Evolutionary conservation across 1,139 yeast genomes (phyloP).

Genomic region (Casaregolazyma suthepensis): DNA sequence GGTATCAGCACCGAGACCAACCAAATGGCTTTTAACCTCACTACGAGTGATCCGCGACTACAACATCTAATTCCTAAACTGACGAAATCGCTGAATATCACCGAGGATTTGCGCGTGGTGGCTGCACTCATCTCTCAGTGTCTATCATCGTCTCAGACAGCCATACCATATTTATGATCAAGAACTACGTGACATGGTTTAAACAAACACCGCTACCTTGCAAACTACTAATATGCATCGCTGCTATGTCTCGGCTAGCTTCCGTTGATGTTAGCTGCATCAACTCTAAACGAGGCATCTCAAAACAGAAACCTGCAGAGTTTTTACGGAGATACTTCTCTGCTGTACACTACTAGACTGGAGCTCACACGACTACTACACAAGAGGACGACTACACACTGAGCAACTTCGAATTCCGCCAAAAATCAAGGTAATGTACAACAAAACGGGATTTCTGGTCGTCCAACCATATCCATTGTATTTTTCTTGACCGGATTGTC

Average conservation of each 20-base stretch:
- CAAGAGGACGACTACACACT: not conserved
- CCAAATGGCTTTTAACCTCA: constrained; percentile 4
- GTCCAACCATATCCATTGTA: not conserved
- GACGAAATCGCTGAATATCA: constrained; percentile 6
- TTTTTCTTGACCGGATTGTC: not conserved
- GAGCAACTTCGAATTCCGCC: not conserved
- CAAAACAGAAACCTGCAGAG: not conserved
- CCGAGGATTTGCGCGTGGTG: constrained; percentile 10
- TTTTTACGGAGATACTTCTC: not conserved
- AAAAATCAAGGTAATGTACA: not conserved
- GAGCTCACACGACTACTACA: not conserved
- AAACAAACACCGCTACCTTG: no score
- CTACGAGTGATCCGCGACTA: constrained; percentile 1
- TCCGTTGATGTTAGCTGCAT: not conserved
- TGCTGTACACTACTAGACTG: not conserved
- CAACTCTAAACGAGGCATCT: not conserved
- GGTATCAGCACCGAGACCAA: constrained; percentile 4
- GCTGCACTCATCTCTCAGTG: constrained; percentile 3
- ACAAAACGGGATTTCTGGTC: not conserved
- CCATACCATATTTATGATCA: not conserved
- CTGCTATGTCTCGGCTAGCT: not conserved
- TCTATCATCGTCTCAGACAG: not conserved
- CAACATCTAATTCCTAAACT: constrained; percentile 4
- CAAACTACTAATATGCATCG: no score
- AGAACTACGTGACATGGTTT: not conserved